Percentiles rank a stretch among this genome's conserved stretches.
phyloP scores from a whole-genome alignment of 331 rosid species.

The Rosa hybrid region DNA sequence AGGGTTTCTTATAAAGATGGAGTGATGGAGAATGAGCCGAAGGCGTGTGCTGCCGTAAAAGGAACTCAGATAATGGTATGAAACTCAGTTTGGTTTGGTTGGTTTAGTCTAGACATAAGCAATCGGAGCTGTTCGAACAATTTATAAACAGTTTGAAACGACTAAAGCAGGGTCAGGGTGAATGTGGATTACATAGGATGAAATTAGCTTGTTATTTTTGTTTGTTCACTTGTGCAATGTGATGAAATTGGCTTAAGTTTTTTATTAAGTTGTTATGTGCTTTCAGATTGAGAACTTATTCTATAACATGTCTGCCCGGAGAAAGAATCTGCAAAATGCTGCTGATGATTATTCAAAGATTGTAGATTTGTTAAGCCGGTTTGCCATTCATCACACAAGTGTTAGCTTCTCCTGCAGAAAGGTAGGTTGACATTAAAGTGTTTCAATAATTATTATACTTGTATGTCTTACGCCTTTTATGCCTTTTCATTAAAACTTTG shows the following conservation, averaged over 20 bases:
- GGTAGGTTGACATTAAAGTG: too few relatives aligned
- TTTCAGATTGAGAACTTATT: constrained; percentile 89
- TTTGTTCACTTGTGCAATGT: background rate
- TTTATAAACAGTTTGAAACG: background rate
- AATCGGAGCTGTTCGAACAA: background rate
- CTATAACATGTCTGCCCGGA: constrained; percentile 91
- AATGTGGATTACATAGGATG: background rate
- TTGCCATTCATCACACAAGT: too few relatives aligned
- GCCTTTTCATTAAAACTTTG: too few relatives aligned
- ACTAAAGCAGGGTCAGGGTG: background rate
- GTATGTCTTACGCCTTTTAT: too few relatives aligned
- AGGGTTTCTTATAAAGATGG: too few relatives aligned
- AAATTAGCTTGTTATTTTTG: background rate
- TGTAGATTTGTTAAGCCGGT: too few relatives aligned
- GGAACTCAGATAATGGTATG: too few relatives aligned
- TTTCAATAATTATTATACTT: too few relatives aligned
- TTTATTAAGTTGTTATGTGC: constrained; percentile 5
- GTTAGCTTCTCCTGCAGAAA: too few relatives aligned
- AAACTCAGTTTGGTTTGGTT: constrained; percentile 11
- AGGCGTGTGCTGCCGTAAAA: too few relatives aligned
- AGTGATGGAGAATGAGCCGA: too few relatives aligned
- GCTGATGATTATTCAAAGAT: too few relatives aligned
- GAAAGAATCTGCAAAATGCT: constrained; percentile 38
- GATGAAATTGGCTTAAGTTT: background rate
- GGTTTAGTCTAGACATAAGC: background rate